Base-by-base conservation (phyloP, 306 rosid species). In the Rosa multiflora region DNA sequence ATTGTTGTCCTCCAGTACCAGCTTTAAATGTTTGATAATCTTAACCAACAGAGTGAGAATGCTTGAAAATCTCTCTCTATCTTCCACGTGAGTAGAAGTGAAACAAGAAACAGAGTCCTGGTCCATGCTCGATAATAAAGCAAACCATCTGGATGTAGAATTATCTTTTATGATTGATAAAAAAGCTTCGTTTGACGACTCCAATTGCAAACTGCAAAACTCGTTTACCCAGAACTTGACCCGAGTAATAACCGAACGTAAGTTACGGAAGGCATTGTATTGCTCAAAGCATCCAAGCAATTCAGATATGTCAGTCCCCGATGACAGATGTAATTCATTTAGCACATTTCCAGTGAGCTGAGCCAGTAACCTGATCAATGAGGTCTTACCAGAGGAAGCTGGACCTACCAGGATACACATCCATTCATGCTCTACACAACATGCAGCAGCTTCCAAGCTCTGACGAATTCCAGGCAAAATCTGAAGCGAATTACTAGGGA, bases 221-320 rank as follows among this genome's bases (percentile, higher is more conserved):
- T 91, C 89, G 15, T 84, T 87, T 67, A 94, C 84, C 82, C 82
- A 90, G 78, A 32, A 32, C 84, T 89, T 93, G 72, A 93, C 79
- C 81, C 78, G 89, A 82, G 83, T 70, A 79, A 88, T 87, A 78
- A 87, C 89, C 35, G 75, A 67, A 63, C 72, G 91, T 66, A 92
- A 88, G 77, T 83, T 88, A 21, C 96, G 89, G 73, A 90, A 73
- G 67, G 91, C 90, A 75, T 95, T 87, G 70, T 91, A 92, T 81
- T 95, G 99, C 86, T 95, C 97, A 82, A 95, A 95, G 83, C 96
- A 92, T 63, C 99, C 99, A 70, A 94, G 92, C 72, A 95, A 82
- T 81, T 95, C 99, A 73, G 96, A 95, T 70, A 92, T 95, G 82
- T 95, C 99, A 55, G 99, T 92, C 17, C 95, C 97, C 68, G 98